These are phyloP conservation scores for Tagetes erecta DNA, from an alignment of 129 eudicot species.

Conservation along the genomic window DNA sequence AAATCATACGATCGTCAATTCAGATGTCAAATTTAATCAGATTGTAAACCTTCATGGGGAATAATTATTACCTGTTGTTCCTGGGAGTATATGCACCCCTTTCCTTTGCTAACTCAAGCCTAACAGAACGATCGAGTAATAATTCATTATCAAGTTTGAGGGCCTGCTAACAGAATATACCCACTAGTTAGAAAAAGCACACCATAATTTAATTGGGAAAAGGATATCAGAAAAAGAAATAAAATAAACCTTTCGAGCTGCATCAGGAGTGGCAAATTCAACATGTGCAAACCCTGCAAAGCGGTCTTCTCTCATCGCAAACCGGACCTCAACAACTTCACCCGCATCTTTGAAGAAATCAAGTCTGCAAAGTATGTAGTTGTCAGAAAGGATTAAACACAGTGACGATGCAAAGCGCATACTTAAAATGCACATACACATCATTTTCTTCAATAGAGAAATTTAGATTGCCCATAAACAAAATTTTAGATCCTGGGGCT, in stretches of 20 bases:
- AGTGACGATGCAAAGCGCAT: too few species aligned
- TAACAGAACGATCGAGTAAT: slow-evolving; percentile 51
- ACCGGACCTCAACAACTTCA: slow-evolving; percentile 70
- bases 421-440: slow-evolving; percentile 49
- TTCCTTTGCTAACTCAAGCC: slow-evolving; percentile 65
- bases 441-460: slow-evolving; percentile 51
- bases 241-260: slow-evolving; percentile 57
- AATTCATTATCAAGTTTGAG: slow-evolving; percentile 49
- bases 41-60: not conserved
- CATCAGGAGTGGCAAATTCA: slow-evolving; percentile 74
- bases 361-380: slow-evolving; percentile 37
- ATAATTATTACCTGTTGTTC: slow-evolving; percentile 40
- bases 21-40: not conserved
- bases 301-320: slow-evolving; percentile 51
- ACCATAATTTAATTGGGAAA: not conserved
- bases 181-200: not conserved
- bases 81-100: slow-evolving; percentile 63
- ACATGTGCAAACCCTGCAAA: slow-evolving; percentile 90
- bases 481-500: slow-evolving; percentile 63
- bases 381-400: slow-evolving; percentile 4
- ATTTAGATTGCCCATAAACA: slow-evolving; percentile 82
- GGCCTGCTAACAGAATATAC: slow-evolving; percentile 40
- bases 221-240: not conserved
- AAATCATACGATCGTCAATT: not conserved
- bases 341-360: slow-evolving; percentile 75